A percentile compares a stretch with the other conserved stretches of the same genome.
Evolutionary conservation across 2,329 filamentous ascomycete species (phyloP).

Genomic region (Stemphylium vesicarium): DNA sequence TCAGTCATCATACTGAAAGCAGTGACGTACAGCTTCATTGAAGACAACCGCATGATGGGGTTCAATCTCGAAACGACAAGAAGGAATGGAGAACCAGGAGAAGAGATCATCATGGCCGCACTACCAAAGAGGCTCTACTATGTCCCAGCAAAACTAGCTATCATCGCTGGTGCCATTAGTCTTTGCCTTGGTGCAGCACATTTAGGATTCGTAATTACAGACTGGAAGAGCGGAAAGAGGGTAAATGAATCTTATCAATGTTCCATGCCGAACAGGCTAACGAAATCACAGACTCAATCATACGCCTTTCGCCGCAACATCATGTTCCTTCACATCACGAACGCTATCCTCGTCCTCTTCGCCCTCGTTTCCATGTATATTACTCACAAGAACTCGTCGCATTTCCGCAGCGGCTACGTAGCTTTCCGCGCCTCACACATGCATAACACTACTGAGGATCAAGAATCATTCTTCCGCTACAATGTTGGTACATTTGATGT

Average conservation of each 20-base stretch:
- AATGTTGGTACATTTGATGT: conserved; percentile 45
- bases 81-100: conserved; percentile 9
- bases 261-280: neutral
- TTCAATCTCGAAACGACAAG: conserved; percentile 35
- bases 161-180: conserved; percentile 32
- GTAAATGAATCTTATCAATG: conserved; percentile 12
- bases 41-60: conserved; percentile 39
- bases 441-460: conserved; percentile 14
- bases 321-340: conserved; percentile 42
- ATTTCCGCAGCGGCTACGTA: conserved; percentile 36
- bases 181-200: conserved; percentile 30
- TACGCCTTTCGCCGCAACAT: conserved; percentile 44
- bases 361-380: conserved; percentile 39
- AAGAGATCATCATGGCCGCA: conserved; percentile 35
- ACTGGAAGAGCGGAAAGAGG: conserved; percentile 36
- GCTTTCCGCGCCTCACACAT: conserved; percentile 27
- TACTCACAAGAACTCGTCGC: conserved; percentile 38
- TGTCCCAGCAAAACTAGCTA: conserved; percentile 36
- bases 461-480: conserved; percentile 32
- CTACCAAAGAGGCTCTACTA: conserved; percentile 35
- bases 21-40: conserved; percentile 42
- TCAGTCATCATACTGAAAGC: conserved; percentile 37
- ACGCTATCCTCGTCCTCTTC: conserved; percentile 39
- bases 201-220: conserved; percentile 28
- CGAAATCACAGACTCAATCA: conserved; percentile 29